phyloP scores from a whole-genome alignment of 2,329 filamentous ascomycete genomes.

The Verticillium klebahnii region DNA sequence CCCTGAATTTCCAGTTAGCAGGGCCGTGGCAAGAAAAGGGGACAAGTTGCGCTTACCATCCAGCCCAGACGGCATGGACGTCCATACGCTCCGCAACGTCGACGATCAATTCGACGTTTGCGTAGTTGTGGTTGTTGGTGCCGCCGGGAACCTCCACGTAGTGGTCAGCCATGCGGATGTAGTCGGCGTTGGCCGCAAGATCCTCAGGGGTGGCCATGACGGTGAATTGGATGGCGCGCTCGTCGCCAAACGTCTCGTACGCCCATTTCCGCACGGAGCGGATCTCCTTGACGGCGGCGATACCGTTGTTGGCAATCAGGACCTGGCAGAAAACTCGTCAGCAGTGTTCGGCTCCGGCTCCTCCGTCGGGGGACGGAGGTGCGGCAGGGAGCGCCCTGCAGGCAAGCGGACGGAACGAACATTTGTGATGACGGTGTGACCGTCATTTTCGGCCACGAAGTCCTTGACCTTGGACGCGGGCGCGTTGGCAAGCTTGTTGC shows the following conservation, averaged over 20 bases:
- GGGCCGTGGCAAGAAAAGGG: not conserved
- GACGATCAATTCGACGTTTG: constrained; percentile 98
- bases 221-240: constrained; percentile 97
- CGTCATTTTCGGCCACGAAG: constrained; percentile 83
- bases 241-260: constrained; percentile 98
- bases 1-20: constrained; percentile 48
- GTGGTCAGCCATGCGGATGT: constrained; percentile 99
- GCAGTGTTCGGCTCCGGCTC: not conserved
- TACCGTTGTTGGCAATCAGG: constrained; percentile 98
- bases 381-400: not conserved
- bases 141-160: constrained; percentile 98
- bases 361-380: not conserved
- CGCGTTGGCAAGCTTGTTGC: constrained; percentile 80
- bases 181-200: constrained; percentile 94
- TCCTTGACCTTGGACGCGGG: constrained; percentile 87
- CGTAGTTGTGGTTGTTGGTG: constrained; percentile 99
- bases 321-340: constrained; percentile 52
- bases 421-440: constrained; percentile 97
- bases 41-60: constrained; percentile 66
- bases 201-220: constrained; percentile 99
- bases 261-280: constrained; percentile 99
- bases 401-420: constrained; percentile 50
- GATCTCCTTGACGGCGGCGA: constrained; percentile 98
- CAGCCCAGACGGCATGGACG: constrained; percentile 97
- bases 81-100: constrained; percentile 98